These are phyloP conservation scores for Aureobasidium melanogenum DNA, from an alignment of 2,329 filamentous ascomycete species.

Conservation along the genomic window DNA sequence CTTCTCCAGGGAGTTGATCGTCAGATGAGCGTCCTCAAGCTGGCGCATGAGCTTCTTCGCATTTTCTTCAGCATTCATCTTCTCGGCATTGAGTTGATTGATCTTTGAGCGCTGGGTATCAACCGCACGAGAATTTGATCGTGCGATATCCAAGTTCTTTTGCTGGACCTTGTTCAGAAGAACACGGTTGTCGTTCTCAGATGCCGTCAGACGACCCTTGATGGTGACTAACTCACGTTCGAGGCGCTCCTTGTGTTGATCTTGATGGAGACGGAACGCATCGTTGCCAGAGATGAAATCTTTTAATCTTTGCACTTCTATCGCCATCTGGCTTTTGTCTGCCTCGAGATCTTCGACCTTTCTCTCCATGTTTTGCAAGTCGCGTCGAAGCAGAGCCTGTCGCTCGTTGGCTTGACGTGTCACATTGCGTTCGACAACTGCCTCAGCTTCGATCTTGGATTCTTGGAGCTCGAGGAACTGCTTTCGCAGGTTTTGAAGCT, in stretches of 20 bases:
- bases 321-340: constrained; percentile 67
- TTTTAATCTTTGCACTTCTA: constrained; percentile 76
- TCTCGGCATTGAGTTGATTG: constrained; percentile 69
- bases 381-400: constrained; percentile 65
- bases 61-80: constrained; percentile 72
- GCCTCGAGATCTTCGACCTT: constrained; percentile 70
- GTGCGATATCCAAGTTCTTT: constrained; percentile 91
- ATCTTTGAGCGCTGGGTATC: constrained; percentile 76
- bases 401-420: constrained; percentile 70
- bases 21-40: constrained; percentile 74
- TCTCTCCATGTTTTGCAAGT: constrained; percentile 70
- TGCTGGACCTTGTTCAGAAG: constrained; percentile 96
- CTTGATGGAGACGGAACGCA: constrained; percentile 79
- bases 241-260: constrained; percentile 87
- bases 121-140: constrained; percentile 75
- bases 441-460: constrained; percentile 72
- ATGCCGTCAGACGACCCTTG: constrained; percentile 80
- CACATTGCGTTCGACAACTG: constrained; percentile 70
- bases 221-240: constrained; percentile 86
- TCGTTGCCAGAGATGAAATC: constrained; percentile 83
- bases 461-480: constrained; percentile 81
- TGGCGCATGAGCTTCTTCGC: constrained; percentile 73
- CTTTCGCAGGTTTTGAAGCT: constrained; percentile 72
- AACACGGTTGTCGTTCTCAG: constrained; percentile 90
- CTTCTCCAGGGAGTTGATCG: constrained; percentile 79